Base-by-base conservation (phyloP, 1,284 basidiomycete genomes). In the Athelia psychrophila region DNA sequence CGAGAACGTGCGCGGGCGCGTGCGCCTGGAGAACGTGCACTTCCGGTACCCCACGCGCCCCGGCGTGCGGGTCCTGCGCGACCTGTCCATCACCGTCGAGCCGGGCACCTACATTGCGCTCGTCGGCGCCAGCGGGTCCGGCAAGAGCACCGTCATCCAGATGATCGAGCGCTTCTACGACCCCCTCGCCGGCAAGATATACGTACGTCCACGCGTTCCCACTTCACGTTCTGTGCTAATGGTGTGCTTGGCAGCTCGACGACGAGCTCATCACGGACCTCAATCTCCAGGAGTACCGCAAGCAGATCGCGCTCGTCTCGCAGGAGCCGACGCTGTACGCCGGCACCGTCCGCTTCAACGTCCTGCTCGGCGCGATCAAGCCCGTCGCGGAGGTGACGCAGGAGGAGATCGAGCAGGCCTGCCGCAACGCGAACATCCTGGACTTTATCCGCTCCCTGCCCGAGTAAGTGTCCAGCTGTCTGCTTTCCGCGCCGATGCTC, bases 1-100 rank as follows among this genome's bases (percentile, higher is more conserved):
- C 5, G 64, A 75, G 44, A 65, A 78, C 19, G 82, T 85, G 44
- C 62, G 74, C 49, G 93, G 93, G 15, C 85, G 88, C 58, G 81
- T 96, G 62, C 78, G 74, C 13, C 79, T 98, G 56, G 85, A 95
- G 60, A 79, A 86, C 55, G 79, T 97, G n/a, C 91, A 95, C 70
- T 98, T 98, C 82, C 82, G 93, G 24, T 98, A 98, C 71, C 96
- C 96, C 1, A 93, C 94, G 2, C 83, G 96, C 52, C 91, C 93
- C 23, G 82, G 82, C 55, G 88, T 95, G 16, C 86, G 90, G 47
- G 94, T 98, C 2, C 73, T 98, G 50, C 86, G 92, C 48, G 87
- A 86, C 56, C 72, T 98, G 30, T 85, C 85, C 50, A 68, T 98
- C 48, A 81, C 86, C 49, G 83, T 95, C 24, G 81, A 91, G 60